Percentiles rank a stretch among this genome's conserved stretches.
Evolutionary conservation across 345 rosid genomes (phyloP).

Genomic region (Eucalyptus viminalis): DNA sequence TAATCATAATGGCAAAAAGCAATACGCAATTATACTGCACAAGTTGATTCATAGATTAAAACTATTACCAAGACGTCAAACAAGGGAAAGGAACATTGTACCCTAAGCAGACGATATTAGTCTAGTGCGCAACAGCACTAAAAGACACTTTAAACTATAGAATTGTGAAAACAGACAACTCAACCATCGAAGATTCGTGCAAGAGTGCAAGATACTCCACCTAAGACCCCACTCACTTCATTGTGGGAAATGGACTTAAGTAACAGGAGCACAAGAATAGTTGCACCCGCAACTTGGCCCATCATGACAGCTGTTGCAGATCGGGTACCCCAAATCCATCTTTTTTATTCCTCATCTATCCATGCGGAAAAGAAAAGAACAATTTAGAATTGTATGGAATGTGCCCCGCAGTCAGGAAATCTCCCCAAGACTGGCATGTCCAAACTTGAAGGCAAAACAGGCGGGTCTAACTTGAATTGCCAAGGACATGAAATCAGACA

Average conservation of each 20-base stretch:
- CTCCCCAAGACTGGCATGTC: no score
- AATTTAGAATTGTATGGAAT: neutral
- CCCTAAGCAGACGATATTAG: neutral
- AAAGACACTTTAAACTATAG: neutral
- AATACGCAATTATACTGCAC: neutral
- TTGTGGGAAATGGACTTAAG: slow-evolving; percentile 29
- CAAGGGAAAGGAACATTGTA: neutral
- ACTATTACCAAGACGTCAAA: neutral
- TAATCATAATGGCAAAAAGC: neutral
- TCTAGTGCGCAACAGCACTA: neutral
- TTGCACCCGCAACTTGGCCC: slow-evolving; percentile 49
- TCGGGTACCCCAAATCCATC: slow-evolving; percentile 75
- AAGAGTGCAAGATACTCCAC: slow-evolving; percentile 12
- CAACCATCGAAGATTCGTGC: neutral
- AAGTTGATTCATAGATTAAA: neutral
- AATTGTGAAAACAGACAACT: neutral
- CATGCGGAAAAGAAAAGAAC: neutral
- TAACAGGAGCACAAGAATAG: slow-evolving; percentile 38
- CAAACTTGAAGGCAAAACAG: neutral
- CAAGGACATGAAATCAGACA: neutral
- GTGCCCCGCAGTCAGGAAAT: no score
- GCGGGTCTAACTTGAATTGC: neutral
- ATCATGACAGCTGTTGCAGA: slow-evolving; percentile 40
- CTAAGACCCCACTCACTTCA: slow-evolving; percentile 39
- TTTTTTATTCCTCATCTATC: slow-evolving; percentile 55